Evolutionary conservation across 345 rosid species (phyloP), one percentile per base, ranked within the genome.

Genomic region (Eucalyptus polybractea): DNA sequence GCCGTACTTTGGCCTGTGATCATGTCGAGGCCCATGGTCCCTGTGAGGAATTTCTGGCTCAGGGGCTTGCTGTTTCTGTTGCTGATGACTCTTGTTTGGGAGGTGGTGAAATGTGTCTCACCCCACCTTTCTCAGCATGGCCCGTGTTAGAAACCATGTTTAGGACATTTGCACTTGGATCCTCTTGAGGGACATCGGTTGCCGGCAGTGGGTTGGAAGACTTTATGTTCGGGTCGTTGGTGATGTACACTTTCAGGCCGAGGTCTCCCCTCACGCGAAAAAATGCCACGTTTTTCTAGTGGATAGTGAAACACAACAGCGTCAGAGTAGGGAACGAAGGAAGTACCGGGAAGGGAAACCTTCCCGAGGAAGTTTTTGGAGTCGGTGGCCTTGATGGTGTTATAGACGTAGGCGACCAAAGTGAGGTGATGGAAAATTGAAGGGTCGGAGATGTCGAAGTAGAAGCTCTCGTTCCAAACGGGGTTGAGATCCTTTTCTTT

Each of bases 401-500:
- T 95, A 89, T 96, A 95, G 90, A 96, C 92, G 86, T 93, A 94
- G 45, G 94, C 97, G 60, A 96, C 99, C 87, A 97, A 96, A 14
- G 93, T 91, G n/a, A 95, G 96, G 88, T 95, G 92, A 54, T 94
- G 97, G 60, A 98, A 95, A 88, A 93, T 95, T 87, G 98, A 91
- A 86, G 98, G 96, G 88, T 98, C 97, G 44, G 98, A 91, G 56
- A 98, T 95, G 93, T 98, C 95, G 95, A 98, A 98, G 93, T 93
- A 96, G 94, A 97, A 95, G 92, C 98, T 95, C 95, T 97, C 99
- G 37, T 97, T 95, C 99, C 98, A 97, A 87, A 98, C 96, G 7
- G 99, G 99, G 92, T 93, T 95, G 81, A 97, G 95, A 92, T 96
- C 99, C 91, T 94, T 94, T 60, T 98, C 98, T 92, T 98, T 98